Base-by-base conservation (phyloP, 768 basidiomycete species). In the Lactarius evosmus region DNA sequence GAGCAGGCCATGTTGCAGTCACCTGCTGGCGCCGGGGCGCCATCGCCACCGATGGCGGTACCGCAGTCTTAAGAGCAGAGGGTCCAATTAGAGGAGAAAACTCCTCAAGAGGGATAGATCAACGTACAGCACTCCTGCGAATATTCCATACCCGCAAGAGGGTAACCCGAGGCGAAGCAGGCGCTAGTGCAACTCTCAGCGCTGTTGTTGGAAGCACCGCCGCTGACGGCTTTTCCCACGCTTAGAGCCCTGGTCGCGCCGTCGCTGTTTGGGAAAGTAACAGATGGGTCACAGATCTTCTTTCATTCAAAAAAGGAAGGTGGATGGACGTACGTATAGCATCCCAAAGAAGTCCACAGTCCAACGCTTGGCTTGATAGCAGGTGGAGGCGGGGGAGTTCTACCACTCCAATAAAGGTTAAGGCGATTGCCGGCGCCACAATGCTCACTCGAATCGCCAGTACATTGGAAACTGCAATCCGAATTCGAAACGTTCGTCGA, bases 331-430 rank as follows among this genome's bases (percentile, higher is more conserved):
- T 86, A 75, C 89, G 76, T 86, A 75, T 82, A 90, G 72, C 90
- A 92, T n/a, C 90, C 90, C 33, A 91, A 79, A 0, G 84, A 86
- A 7, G 75, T 71, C 89, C 89, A 91, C 32, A 80, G 76, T 4
- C 87, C 88, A 33, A 86, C 80, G 54, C 72, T 81, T 4, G 80
- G 76, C 0, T 82, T 79, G 27, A 82, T 83, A 19, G 75, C 66
- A 0, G 89, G 88, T 16, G 81, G 73, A 0, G 83, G 67, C 16
- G 89, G 83, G 30, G 88, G 84, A 14, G 76, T 60, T 33, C 73
- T 73, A 19, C 88, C 87, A 66, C 80, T 87, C 81, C 80, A 84
- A 74, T 84, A 91, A 4, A 90, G 72, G 68, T 85, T 85, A 16
- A 90, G 77, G 30, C 79, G 81, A 70, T 77, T 73, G 1, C 81